Conservation (phyloP, 148 eudicot species). For the Vaccinium macrocarpon region DNA sequence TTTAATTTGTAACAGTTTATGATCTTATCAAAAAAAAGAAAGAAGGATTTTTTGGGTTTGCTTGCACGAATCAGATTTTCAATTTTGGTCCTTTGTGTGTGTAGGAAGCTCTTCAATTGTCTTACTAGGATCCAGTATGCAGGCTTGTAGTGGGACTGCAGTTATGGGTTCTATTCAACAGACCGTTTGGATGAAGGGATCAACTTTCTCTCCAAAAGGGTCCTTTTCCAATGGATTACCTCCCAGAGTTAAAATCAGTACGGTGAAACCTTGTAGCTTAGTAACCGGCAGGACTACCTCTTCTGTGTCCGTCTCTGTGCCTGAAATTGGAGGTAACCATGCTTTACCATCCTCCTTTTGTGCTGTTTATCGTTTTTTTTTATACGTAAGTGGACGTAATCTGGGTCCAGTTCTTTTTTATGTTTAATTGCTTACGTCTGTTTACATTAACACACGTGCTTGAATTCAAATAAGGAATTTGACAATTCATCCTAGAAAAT, state of each 20-base stretch:
- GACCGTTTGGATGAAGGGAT: slow-evolving; percentile 36
- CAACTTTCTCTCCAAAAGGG: slow-evolving; percentile 26
- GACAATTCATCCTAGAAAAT: not conserved
- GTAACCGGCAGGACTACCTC: slow-evolving; percentile 48
- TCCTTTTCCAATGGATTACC: slow-evolving; percentile 15
- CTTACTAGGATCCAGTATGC: slow-evolving; percentile 30
- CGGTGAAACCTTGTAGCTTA: slow-evolving; percentile 40
- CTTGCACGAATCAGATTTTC: not conserved
- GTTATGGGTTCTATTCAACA: slow-evolving; percentile 60
- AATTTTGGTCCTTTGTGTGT: not conserved
- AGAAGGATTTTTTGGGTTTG: not conserved
- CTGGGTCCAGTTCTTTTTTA: not conserved
- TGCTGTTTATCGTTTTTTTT: not conserved
- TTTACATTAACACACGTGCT: not conserved
- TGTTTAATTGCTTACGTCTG: not conserved
- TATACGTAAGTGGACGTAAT: not conserved
- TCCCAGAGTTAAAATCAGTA: slow-evolving; percentile 28
- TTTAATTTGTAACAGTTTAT: too few relatives aligned
- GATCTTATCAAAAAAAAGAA: too few relatives aligned
- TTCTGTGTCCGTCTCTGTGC: slow-evolving; percentile 37
- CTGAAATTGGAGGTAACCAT: slow-evolving; percentile 52
- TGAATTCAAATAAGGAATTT: not conserved
- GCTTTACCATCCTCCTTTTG: not conserved
- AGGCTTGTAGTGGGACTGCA: slow-evolving; percentile 43
- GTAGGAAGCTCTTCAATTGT: slow-evolving; percentile 3